phyloP scores from a whole-genome alignment of 305 asterid species.

The Fraxinus sp. region DNA sequence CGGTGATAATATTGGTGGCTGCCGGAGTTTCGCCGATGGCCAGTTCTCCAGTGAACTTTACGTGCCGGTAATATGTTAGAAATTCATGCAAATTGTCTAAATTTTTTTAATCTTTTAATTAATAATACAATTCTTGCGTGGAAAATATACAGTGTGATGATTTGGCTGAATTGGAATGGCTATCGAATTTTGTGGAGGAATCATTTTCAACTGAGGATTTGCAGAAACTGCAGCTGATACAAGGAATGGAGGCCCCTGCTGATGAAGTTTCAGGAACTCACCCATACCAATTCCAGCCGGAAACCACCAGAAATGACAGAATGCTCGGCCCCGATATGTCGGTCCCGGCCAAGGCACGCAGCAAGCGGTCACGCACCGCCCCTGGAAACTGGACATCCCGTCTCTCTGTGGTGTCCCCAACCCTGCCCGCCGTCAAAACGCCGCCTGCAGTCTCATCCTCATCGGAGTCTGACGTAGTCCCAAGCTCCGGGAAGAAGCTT shows the following conservation, averaged over 20 bases:
- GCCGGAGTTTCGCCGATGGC: conserved; percentile 39
- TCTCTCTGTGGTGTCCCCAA: conserved; percentile 48
- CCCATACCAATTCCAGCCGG: conserved; percentile 46
- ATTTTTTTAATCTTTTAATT: not conserved
- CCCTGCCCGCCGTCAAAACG: conserved; percentile 42
- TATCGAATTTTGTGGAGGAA: conserved; percentile 73
- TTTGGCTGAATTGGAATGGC: conserved; percentile 83
- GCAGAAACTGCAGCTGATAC: conserved; percentile 56
- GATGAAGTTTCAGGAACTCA: conserved; percentile 33
- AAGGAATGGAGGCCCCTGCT: conserved; percentile 50
- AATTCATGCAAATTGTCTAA: conserved; percentile 17
- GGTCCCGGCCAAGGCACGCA: conserved; percentile 83
- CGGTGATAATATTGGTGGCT: conserved; percentile 27
- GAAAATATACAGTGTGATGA: conserved; percentile 59
- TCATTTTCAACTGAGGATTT: conserved; percentile 67
- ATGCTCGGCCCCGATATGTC: conserved; percentile 43
- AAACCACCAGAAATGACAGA: conserved; percentile 32
- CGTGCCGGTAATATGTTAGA: conserved; percentile 45
- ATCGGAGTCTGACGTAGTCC: conserved; percentile 41
- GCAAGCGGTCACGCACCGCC: conserved; percentile 81
- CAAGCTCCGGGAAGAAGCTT: not conserved
- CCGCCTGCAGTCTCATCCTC: conserved; percentile 50
- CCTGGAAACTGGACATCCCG: conserved; percentile 78
- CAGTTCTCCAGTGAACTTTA: conserved; percentile 64
- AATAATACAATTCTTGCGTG: not conserved